Conservation (phyloP, 768 basidiomycete genomes). For the Mycena rebaudengoi region DNA sequence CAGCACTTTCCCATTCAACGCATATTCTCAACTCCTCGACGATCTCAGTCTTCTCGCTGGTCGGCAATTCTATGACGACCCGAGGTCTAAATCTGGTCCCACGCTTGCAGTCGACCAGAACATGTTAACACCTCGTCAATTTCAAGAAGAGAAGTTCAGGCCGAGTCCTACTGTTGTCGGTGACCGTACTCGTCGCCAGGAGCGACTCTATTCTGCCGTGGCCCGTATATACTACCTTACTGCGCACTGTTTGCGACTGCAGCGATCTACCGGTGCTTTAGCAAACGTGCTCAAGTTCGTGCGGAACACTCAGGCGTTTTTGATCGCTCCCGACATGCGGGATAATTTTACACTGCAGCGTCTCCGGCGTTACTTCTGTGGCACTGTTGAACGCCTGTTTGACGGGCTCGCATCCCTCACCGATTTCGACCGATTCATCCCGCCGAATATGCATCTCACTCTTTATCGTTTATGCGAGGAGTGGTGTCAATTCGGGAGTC, state of each 20-base stretch:
- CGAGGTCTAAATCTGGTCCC: constrained; percentile 53
- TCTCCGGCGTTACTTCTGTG: constrained; percentile 90
- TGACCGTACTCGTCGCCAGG: constrained; percentile 74
- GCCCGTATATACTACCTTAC: constrained; percentile 91
- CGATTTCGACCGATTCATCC: constrained; percentile 80
- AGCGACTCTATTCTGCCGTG: constrained; percentile 84
- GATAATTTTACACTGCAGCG: constrained; percentile 82
- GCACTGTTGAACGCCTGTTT: constrained; percentile 86
- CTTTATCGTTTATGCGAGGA: constrained; percentile 90
- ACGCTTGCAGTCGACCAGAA: constrained; percentile 47
- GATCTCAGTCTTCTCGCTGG: constrained; percentile 83
- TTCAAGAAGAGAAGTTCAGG: constrained; percentile 72
- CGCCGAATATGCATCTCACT: constrained; percentile 76
- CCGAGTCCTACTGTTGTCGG: constrained; percentile 49
- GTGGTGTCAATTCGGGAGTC: constrained; percentile 89
- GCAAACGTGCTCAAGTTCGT: constrained; percentile 88
- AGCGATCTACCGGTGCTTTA: constrained; percentile 73
- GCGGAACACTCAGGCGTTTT: constrained; percentile 79
- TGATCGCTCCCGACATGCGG: constrained; percentile 75
- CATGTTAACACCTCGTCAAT: constrained; percentile 58
- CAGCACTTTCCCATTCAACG: constrained; percentile 81
- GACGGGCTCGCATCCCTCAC: constrained; percentile 75
- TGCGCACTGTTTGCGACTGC: constrained; percentile 76
- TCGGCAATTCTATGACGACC: constrained; percentile 86
- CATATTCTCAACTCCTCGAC: constrained; percentile 84